Evolutionary conservation across 2,329 filamentous ascomycete genomes (phyloP).

Genomic region (Rhytidhysteron rufulum): DNA sequence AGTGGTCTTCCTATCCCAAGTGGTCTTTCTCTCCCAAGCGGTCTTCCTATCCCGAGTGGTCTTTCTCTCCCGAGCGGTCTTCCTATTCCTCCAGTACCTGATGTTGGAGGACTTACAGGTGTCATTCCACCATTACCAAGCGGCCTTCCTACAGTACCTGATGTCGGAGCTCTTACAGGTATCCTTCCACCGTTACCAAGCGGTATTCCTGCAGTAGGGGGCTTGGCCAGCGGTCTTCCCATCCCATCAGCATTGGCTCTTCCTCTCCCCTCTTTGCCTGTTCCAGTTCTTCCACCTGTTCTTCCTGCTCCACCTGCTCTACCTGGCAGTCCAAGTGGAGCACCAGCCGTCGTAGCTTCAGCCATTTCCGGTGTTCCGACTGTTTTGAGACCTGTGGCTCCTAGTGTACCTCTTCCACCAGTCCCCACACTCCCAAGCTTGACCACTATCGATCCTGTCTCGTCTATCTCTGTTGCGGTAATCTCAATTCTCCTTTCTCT

Average conservation of each 20-base stretch:
- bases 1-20: not conserved
- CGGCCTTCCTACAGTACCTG: not conserved
- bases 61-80: not conserved
- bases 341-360: not conserved
- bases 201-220: not conserved
- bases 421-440: conserved; percentile 5
- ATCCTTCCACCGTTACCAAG: not conserved
- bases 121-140: not conserved
- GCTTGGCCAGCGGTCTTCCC: not conserved
- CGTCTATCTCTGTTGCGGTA: conserved; percentile 12
- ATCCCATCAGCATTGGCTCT: not conserved
- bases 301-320: not conserved
- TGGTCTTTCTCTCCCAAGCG: not conserved
- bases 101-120: not conserved
- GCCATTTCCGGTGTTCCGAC: not conserved
- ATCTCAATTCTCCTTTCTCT: conserved; percentile 14
- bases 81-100: not conserved
- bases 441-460: conserved; percentile 11
- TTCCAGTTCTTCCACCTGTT: not conserved
- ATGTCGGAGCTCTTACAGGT: not conserved
- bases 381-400: not conserved
- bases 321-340: not conserved
- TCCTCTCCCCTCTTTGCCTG: not conserved
- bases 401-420: conserved; percentile 1
- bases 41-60: not conserved